Percentiles rank a stretch among this genome's conserved stretches.
Conservation (phyloP, 768 basidiomycete genomes). For the Phlegmacium glaucopus region DNA sequence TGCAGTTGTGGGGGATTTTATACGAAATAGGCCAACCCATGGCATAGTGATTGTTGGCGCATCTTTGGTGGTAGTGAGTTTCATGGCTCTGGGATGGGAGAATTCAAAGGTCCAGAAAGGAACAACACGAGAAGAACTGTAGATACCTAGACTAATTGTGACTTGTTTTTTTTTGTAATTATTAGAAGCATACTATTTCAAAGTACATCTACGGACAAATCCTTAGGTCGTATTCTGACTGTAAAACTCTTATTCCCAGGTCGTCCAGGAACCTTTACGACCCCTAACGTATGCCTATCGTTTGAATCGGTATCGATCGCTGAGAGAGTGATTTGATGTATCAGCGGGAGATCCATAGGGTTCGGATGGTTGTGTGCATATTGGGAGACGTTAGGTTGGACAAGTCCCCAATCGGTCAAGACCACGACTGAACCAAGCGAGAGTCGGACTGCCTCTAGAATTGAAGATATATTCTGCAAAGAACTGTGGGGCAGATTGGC, state of each 20-base stretch:
- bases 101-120: slow-evolving; percentile 19
- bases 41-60: slow-evolving; percentile 72
- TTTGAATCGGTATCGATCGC: neutral
- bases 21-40: slow-evolving; percentile 38
- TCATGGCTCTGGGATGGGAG: slow-evolving; percentile 42
- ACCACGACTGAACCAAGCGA: slow-evolving; percentile 49
- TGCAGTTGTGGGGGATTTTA: slow-evolving; percentile 76
- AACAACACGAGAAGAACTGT: slow-evolving; percentile 2
- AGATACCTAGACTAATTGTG: neutral
- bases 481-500: slow-evolving; percentile 14
- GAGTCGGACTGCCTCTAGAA: slow-evolving; percentile 45
- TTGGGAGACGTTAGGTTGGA: slow-evolving; percentile 1
- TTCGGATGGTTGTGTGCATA: neutral
- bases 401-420: slow-evolving; percentile 63
- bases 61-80: slow-evolving; percentile 68
- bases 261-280: neutral
- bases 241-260: neutral
- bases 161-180: too few species aligned
- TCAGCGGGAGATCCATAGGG: neutral
- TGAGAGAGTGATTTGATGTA: neutral
- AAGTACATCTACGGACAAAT: too few species aligned
- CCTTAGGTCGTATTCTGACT: too few species aligned
- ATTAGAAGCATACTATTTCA: too few species aligned
- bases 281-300: neutral
- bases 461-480: slow-evolving; percentile 42